Evolutionary conservation across 148 eudicot genomes (phyloP).

Genomic region (Vaccinium vitisidaea): DNA sequence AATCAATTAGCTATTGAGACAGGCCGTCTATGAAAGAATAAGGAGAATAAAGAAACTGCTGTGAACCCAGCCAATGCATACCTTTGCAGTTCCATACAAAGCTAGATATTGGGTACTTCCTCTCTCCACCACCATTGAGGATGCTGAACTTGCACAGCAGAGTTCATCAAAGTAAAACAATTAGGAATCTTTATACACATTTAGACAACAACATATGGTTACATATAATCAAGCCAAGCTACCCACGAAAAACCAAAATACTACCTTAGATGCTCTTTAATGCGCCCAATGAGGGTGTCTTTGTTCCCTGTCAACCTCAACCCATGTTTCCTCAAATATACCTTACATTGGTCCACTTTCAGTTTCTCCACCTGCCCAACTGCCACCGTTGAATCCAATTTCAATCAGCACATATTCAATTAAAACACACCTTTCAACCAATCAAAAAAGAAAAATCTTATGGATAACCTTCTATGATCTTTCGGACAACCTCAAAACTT

Average conservation of each 20-base stretch:
- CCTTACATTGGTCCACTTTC: slow-evolving; percentile 81
- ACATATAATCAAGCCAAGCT: neutral
- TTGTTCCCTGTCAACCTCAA: slow-evolving; percentile 73
- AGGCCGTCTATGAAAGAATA: neutral
- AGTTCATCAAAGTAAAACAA: neutral
- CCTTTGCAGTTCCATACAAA: slow-evolving; percentile 83
- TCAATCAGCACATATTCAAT: neutral
- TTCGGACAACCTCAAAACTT: slow-evolving; percentile 44
- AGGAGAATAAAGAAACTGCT: neutral
- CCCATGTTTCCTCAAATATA: slow-evolving; percentile 74
- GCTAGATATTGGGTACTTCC: slow-evolving; percentile 67
- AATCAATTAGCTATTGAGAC: neutral
- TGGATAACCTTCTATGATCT: slow-evolving; percentile 46
- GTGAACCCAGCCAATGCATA: slow-evolving; percentile 21
- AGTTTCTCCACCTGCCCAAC: slow-evolving; percentile 64
- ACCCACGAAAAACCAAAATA: neutral
- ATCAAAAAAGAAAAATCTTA: neutral
- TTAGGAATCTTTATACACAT: neutral
- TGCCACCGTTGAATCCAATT: slow-evolving; percentile 24
- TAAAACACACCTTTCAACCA: neutral
- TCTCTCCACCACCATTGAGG: slow-evolving; percentile 57
- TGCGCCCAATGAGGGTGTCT: slow-evolving; percentile 54
- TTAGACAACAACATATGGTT: neutral
- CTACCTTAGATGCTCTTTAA: slow-evolving; percentile 70
- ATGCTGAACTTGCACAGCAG: slow-evolving; percentile 40